A percentile compares a stretch with the other conserved stretches of the same genome.
These are phyloP conservation scores for Oryza australiensis DNA, from an alignment of 176 grass and related monocot species.

Conservation along the genomic window DNA sequence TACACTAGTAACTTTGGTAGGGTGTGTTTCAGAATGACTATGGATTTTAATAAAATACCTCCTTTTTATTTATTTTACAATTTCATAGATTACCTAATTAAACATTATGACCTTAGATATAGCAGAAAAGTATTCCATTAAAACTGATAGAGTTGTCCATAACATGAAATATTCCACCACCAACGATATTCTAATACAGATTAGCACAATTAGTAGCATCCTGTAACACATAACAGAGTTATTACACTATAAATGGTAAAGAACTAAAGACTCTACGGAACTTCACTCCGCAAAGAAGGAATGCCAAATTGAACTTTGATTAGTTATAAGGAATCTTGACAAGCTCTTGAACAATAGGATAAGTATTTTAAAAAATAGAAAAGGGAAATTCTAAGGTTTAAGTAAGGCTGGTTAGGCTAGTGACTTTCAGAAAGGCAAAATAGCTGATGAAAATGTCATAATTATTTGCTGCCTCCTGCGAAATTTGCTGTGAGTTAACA, in stretches of 20 bases:
- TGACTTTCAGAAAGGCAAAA: background rate
- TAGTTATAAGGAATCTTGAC: background rate
- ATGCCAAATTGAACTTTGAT: background rate
- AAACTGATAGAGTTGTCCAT: background rate
- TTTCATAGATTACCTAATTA: constrained; percentile 5
- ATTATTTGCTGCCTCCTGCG: background rate
- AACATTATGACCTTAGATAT: background rate
- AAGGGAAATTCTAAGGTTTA: background rate
- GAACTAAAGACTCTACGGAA: background rate
- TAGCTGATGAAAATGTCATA: background rate
- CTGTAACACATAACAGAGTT: background rate
- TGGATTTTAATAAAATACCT: background rate
- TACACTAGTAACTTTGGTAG: background rate
- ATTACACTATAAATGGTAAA: background rate
- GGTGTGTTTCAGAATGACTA: background rate
- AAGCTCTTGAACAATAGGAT: background rate
- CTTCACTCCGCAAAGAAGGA: background rate
- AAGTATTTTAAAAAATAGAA: background rate
- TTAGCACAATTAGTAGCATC: background rate
- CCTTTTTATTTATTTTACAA: background rate
- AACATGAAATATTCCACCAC: background rate
- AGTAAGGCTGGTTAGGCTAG: background rate
- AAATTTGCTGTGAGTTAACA: background rate
- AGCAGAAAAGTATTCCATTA: background rate
- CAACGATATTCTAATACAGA: background rate